Conservation (phyloP, 805 yeast species). For the Candida andamanensis region DNA sequence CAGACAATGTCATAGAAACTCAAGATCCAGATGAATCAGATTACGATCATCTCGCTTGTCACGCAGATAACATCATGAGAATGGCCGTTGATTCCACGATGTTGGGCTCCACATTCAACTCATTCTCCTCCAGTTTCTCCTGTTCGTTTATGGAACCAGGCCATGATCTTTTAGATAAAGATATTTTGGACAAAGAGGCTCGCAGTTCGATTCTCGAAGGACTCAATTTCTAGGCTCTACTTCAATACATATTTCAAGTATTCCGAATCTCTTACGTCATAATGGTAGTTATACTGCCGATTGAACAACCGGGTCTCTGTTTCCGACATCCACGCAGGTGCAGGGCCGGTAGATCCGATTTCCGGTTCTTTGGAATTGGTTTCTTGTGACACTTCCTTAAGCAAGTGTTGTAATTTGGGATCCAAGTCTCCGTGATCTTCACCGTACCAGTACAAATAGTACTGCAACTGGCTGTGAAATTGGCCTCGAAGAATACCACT, state of each 20-base stretch:
- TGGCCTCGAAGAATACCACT: constrained; percentile 21
- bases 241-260: constrained; percentile 14
- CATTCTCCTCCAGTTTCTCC: constrained; percentile 31
- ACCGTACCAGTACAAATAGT: constrained; percentile 19
- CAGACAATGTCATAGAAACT: constrained; percentile 1
- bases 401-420: no score
- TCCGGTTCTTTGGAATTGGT: no score
- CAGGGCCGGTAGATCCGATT: no score
- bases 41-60: constrained; percentile 40
- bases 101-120: constrained; percentile 37
- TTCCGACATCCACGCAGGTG: no score
- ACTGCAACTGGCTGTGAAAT: constrained; percentile 18
- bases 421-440: constrained; percentile 12
- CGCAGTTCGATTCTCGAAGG: constrained; percentile 13
- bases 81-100: constrained; percentile 46
- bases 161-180: constrained; percentile 22
- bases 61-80: constrained; percentile 40
- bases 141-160: constrained; percentile 23
- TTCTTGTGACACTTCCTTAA: no score
- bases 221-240: constrained; percentile 8
- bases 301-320: no score
- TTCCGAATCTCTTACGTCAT: constrained; percentile 23
- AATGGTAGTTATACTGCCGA: no score
- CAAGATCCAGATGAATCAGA: constrained; percentile 18
- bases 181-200: constrained; percentile 14